Conservation (phyloP, 2,329 filamentous ascomycete genomes). For the Colletotrichum coccodes region DNA sequence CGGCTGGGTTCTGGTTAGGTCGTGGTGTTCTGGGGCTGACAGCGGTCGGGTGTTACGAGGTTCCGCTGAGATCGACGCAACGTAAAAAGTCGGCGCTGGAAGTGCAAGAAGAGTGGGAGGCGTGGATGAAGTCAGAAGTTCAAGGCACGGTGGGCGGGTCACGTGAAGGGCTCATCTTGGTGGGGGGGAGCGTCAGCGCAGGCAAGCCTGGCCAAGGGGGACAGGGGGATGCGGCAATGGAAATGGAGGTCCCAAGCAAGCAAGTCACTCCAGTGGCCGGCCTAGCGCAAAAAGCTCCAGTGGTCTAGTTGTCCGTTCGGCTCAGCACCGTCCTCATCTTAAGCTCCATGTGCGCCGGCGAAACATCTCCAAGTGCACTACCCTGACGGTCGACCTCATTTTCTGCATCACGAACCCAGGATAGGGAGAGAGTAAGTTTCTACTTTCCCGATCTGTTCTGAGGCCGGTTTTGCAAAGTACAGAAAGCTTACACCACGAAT, state of each 20-base stretch:
- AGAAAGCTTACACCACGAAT: neutral
- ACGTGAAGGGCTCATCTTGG: constrained; percentile 32
- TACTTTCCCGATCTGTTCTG: neutral
- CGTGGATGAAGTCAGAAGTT: constrained; percentile 33
- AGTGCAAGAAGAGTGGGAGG: constrained; percentile 20
- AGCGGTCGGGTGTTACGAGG: neutral
- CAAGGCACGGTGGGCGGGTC: constrained; percentile 28
- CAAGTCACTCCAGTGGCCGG: constrained; percentile 16
- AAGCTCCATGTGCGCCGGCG: constrained; percentile 9
- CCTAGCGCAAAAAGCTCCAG: constrained; percentile 30
- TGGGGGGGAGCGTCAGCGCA: constrained; percentile 30
- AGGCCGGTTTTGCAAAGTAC: neutral
- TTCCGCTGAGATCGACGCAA: constrained; percentile 24
- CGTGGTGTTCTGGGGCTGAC: constrained; percentile 5
- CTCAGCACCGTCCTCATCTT: constrained; percentile 5
- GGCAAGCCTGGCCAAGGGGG: neutral
- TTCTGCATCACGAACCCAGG: neutral
- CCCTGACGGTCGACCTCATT: neutral
- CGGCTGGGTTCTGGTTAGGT: neutral
- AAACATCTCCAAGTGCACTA: neutral
- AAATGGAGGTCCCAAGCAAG: constrained; percentile 16
- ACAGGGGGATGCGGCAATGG: constrained; percentile 4
- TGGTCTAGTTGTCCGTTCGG: constrained; percentile 30
- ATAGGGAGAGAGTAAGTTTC: neutral
- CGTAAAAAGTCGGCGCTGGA: constrained; percentile 27